Conservation (phyloP, 176 grass and related monocot genomes). For the Dactylis glomerata region DNA sequence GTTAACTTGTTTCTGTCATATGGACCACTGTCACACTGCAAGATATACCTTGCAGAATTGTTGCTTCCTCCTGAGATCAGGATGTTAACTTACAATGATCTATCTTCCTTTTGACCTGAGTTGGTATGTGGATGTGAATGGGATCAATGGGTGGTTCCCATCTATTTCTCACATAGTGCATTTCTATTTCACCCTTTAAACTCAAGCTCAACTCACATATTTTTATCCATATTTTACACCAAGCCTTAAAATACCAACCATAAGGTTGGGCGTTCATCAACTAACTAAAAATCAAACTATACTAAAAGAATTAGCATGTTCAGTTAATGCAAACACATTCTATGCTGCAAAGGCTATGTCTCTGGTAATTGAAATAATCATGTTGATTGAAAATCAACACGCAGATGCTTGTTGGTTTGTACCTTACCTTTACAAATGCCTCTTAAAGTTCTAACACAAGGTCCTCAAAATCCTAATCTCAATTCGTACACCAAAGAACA, state of each 20-base stretch:
- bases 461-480: not conserved
- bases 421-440: not conserved
- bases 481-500: not conserved
- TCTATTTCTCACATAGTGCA: not conserved
- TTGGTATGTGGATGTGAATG: conserved; percentile 6
- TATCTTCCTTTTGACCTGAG: not conserved
- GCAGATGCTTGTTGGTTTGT: not conserved
- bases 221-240: not conserved
- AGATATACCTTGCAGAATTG: not conserved
- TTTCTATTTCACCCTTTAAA: not conserved
- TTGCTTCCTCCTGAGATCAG: not conserved
- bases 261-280: not conserved
- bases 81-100: not conserved
- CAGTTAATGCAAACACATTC: not conserved
- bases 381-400: not conserved
- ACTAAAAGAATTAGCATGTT: not conserved
- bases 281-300: not conserved
- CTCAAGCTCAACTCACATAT: not conserved
- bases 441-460: conserved; percentile 1
- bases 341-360: not conserved
- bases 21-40: not conserved
- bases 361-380: not conserved
- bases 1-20: not conserved
- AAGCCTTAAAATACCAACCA: not conserved
- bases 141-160: not conserved